These are phyloP conservation scores for Rhizopogon rudus DNA, from an alignment of 768 basidiomycete species.

Conservation along the genomic window DNA sequence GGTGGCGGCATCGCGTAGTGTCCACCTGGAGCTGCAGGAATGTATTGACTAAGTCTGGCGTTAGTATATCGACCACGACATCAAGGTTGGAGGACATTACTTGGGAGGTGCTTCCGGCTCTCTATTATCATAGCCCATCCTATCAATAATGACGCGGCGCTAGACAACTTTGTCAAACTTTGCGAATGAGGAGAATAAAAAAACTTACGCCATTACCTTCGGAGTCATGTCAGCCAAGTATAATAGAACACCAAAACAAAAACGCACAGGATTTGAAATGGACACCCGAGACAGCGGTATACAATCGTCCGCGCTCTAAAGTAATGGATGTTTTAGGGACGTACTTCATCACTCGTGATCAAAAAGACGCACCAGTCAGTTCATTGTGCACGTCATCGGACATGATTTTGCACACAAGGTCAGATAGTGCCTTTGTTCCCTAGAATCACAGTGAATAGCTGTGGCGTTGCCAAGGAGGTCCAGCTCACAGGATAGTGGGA, in stretches of 20 bases:
- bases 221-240: not conserved
- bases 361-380: conserved; percentile 6
- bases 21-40: no score
- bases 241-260: not conserved
- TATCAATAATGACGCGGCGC: not conserved
- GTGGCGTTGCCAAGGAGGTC: not conserved
- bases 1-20: not conserved
- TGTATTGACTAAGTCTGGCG: not conserved
- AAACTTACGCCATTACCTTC: not conserved
- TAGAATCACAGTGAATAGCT: not conserved
- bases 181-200: not conserved
- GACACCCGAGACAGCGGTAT: conserved; percentile 9
- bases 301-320: conserved; percentile 7
- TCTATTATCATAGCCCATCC: not conserved
- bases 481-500: conserved; percentile 2
- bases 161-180: not conserved
- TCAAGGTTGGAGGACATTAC: not conserved
- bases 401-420: conserved; percentile 8
- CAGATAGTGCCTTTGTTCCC: conserved; percentile 8
- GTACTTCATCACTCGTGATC: not conserved
- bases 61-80: not conserved
- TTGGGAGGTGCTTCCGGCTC: no score
- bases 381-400: conserved; percentile 1
- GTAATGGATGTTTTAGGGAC: not conserved
- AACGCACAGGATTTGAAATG: conserved; percentile 14